Base-by-base conservation (phyloP, 164 flowering plant species). In the Pachysandra terminalis region DNA sequence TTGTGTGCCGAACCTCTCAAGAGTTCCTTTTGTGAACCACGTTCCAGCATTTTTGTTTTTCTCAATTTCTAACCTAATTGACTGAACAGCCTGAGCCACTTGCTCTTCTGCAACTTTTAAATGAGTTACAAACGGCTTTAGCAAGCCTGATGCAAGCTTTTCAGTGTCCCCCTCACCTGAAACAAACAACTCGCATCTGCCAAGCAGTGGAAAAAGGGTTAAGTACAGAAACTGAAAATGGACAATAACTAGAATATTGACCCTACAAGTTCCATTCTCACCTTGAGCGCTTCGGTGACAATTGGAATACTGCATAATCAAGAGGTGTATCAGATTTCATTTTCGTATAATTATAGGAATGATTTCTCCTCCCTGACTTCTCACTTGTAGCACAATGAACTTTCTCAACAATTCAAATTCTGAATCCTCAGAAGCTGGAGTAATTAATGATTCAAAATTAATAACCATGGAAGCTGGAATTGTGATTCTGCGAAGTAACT, bases 21-120 rank as follows among this genome's bases (percentile, higher is more conserved):
- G 83, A 16, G 98, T 92, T 77, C 99, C 98, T 78, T 93, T 96
- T 3, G 96, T 89, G 80, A 96, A 92, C 98, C 99, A 96, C 9
- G 68, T 63, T 64, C 86, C 88, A 49, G 81, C 90, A 83, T 84
- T 81, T 76, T 74, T 78, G 64, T 52, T 67, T 64, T 74, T 82
- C 65, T 85, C 89, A 54, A 79, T 86, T 76, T 90, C 94, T 66
- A 96, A 90, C 78, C 86, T 93, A 69, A 96, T 85, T 14, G 93
- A 84, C 68, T 80, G 86, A 72, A 73, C 87, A 56, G 88, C 78
- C 63, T 41, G 69, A 24, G 86, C 86, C 74, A 85, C 81, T 75
- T 93, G 96, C 64, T 89, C 98, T 80, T 92, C 95, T 66, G 82
- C 96, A 71, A 88, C 86, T 74, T 82, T 85, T 70, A 96, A 74